Conservation (phyloP, 2,329 filamentous ascomycete genomes). For the Talaromyces sp. region DNA sequence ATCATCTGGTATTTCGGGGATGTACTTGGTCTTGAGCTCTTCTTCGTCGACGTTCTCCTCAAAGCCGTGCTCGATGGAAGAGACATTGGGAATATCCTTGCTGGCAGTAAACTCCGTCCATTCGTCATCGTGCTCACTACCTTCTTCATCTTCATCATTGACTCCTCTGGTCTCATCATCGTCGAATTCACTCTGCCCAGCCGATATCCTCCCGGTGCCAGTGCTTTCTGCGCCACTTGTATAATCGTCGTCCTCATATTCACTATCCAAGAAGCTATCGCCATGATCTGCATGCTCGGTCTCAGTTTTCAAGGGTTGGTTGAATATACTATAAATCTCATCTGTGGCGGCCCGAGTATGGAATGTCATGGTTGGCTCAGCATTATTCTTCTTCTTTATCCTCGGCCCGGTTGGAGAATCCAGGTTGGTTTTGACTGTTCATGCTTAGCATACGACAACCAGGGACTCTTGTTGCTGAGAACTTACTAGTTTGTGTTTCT, state of each 20-base stretch:
- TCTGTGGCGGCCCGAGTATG: slow-evolving; percentile 93
- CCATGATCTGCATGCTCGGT: slow-evolving; percentile 41
- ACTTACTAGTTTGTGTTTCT: slow-evolving; percentile 84
- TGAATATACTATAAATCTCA: slow-evolving; percentile 97
- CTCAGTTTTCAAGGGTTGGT: slow-evolving; percentile 64
- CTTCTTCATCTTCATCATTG: slow-evolving; percentile 36
- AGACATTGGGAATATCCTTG: slow-evolving; percentile 57
- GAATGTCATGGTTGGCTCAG: slow-evolving; percentile 95
- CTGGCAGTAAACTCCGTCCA: slow-evolving; percentile 84
- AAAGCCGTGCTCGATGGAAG: slow-evolving; percentile 23
- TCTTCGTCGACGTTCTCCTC: slow-evolving; percentile 38
- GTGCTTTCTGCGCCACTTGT: slow-evolving; percentile 83
- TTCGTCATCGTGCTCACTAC: slow-evolving; percentile 51
- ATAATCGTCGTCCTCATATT: slow-evolving; percentile 67
- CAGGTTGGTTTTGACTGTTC: slow-evolving; percentile 79
- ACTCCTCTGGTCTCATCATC: slow-evolving; percentile 50
- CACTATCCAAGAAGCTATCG: slow-evolving; percentile 62
- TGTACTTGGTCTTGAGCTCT: slow-evolving; percentile 38
- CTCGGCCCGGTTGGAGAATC: slow-evolving; percentile 85
- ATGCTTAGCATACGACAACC: slow-evolving; percentile 8
- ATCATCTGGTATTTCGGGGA: slow-evolving; percentile 74
- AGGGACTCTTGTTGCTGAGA: slow-evolving; percentile 25
- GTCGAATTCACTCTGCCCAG: slow-evolving; percentile 58
- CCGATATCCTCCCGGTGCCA: slow-evolving; percentile 66
- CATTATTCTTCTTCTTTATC: slow-evolving; percentile 67